Conservation (phyloP, 805 yeast genomes). For the Sungouiozyma ichnusensis region DNA sequence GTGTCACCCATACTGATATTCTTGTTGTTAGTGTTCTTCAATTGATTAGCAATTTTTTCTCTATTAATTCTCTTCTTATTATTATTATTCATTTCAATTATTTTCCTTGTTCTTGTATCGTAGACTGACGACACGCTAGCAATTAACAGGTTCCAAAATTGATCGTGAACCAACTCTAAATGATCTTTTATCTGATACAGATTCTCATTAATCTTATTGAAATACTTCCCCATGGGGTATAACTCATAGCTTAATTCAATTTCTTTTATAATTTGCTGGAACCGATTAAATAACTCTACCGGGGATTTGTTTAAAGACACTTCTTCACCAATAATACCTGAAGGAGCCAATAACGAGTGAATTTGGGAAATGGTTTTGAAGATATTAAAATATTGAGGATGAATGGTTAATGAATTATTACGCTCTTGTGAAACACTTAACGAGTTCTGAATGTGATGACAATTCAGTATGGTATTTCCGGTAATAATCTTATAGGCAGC, state of each 20-base stretch:
- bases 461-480: constrained; percentile 13
- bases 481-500: constrained; percentile 18
- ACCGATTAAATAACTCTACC: constrained; percentile 26
- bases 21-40: not conserved
- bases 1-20: too few species aligned
- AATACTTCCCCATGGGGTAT: constrained; percentile 24
- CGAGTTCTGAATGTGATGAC: constrained; percentile 13
- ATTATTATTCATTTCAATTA: constrained; percentile 13
- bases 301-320: constrained; percentile 27
- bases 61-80: constrained; percentile 7
- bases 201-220: constrained; percentile 21
- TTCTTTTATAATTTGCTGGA: constrained; percentile 28
- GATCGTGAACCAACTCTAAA: constrained; percentile 18
- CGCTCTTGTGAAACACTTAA: not conserved
- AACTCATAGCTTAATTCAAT: constrained; percentile 25
- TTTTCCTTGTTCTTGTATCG: constrained; percentile 22
- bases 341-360: constrained; percentile 20
- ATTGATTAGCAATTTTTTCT: constrained; percentile 2
- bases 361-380: constrained; percentile 24
- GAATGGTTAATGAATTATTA: constrained; percentile 3
- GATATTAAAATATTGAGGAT: constrained; percentile 15
- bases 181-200: constrained; percentile 25
- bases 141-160: constrained; percentile 23
- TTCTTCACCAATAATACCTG: constrained; percentile 20
- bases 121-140: constrained; percentile 19